These are phyloP conservation scores for Eucalyptus coolabah DNA, from an alignment of 345 rosid species.

Conservation along the genomic window DNA sequence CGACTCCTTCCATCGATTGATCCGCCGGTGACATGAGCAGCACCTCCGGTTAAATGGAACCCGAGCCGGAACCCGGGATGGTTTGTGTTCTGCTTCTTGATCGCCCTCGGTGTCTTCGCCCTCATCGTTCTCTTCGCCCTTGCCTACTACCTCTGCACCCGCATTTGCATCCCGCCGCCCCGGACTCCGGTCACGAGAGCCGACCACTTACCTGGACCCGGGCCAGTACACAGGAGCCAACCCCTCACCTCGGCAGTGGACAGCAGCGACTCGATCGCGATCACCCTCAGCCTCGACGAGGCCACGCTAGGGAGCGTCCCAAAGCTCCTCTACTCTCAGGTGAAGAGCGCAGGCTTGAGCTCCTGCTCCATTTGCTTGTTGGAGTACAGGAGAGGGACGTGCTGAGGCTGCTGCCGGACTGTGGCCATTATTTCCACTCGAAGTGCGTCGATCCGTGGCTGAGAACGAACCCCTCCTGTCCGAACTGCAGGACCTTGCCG, in stretches of 20 bases:
- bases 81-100: no score
- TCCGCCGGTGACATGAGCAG: neutral
- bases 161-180: neutral
- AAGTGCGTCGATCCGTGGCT: neutral
- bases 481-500: constrained; percentile 1
- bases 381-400: neutral
- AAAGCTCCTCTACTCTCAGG: neutral
- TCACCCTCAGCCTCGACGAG: neutral
- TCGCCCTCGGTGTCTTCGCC: neutral
- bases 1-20: neutral
- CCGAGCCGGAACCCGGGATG: no score
- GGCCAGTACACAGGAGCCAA: neutral
- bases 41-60: neutral
- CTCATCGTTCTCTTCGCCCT: neutral
- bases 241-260: neutral
- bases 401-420: neutral
- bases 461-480: neutral
- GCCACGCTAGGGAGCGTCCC: neutral
- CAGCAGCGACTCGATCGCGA: neutral
- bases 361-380: neutral
- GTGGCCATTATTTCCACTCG: neutral
- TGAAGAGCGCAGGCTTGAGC: neutral
- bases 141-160: neutral
- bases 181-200: no score
- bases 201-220: no score